These are phyloP conservation scores for Helichrysum umbraculigerum DNA, from an alignment of 129 eudicot genomes.

Conservation along the genomic window DNA sequence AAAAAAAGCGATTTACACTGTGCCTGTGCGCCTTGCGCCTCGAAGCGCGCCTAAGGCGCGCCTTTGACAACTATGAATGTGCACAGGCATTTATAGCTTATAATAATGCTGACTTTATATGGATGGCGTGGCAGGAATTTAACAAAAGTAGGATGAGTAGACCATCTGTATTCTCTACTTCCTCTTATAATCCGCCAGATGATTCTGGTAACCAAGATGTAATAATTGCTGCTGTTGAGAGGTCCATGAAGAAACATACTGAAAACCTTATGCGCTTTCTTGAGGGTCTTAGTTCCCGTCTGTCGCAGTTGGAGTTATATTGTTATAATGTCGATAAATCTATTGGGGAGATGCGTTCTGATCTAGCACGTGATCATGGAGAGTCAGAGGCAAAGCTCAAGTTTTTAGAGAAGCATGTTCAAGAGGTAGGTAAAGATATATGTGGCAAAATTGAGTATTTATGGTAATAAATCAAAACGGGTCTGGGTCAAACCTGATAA, in stretches of 20 bases:
- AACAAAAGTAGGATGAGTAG: conserved; percentile 82
- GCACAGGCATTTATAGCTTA: neutral
- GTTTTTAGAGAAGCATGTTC: conserved; percentile 77
- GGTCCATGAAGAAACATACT: conserved; percentile 71
- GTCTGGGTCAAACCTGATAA: neutral
- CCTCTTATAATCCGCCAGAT: conserved; percentile 23
- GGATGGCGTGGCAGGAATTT: conserved; percentile 50
- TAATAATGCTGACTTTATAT: conserved; percentile 2
- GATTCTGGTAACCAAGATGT: conserved; percentile 70
- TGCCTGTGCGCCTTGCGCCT: no score
- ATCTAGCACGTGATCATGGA: conserved; percentile 64
- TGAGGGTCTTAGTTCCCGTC: conserved; percentile 83
- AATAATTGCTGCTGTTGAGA: conserved; percentile 57
- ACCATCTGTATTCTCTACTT: conserved; percentile 34
- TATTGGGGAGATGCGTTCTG: conserved; percentile 80
- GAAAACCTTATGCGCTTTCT: conserved; percentile 88
- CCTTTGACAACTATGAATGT: no score
- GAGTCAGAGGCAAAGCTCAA: conserved; percentile 74
- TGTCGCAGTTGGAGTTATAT: conserved; percentile 80
- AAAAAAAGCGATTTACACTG: no score
- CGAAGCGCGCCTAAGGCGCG: no score
- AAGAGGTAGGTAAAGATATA: conserved; percentile 51
- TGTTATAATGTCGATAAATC: conserved; percentile 93
- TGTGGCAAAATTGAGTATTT: neutral
- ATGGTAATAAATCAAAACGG: neutral